Conservation (phyloP, 306 rosid genomes). For the Spatholobus suberectus region DNA sequence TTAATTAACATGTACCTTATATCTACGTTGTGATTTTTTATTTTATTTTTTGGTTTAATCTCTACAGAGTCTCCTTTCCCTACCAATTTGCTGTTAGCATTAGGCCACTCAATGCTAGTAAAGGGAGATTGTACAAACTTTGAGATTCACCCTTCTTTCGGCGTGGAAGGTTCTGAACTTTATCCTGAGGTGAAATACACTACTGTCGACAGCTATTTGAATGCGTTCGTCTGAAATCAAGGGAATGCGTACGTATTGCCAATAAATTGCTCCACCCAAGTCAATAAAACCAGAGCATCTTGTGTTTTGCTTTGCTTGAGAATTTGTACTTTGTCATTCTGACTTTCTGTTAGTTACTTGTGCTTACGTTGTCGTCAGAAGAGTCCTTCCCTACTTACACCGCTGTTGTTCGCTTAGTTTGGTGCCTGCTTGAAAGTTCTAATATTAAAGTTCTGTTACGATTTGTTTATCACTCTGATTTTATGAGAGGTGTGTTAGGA, state of each 20-base stretch:
- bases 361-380: neutral
- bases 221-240: constrained; percentile 44
- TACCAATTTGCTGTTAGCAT: constrained; percentile 28
- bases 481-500: neutral
- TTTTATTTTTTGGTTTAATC: too few species aligned
- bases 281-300: neutral
- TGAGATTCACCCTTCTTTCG: constrained; percentile 43
- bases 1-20: neutral
- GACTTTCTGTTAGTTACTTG: neutral
- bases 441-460: neutral
- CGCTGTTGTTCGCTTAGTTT: neutral
- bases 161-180: constrained; percentile 51
- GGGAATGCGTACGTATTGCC: neutral
- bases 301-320: neutral
- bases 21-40: neutral
- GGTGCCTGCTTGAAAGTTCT: neutral
- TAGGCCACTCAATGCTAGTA: constrained; percentile 37
- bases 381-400: neutral
- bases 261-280: neutral
- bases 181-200: constrained; percentile 58
- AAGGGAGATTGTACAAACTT: constrained; percentile 41
- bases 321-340: neutral
- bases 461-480: neutral
- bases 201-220: constrained; percentile 35
- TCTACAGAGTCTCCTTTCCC: constrained; percentile 49